phyloP scores from a whole-genome alignment of 2,329 filamentous ascomycete genomes.

The Neophaeococcomyces aloes region DNA sequence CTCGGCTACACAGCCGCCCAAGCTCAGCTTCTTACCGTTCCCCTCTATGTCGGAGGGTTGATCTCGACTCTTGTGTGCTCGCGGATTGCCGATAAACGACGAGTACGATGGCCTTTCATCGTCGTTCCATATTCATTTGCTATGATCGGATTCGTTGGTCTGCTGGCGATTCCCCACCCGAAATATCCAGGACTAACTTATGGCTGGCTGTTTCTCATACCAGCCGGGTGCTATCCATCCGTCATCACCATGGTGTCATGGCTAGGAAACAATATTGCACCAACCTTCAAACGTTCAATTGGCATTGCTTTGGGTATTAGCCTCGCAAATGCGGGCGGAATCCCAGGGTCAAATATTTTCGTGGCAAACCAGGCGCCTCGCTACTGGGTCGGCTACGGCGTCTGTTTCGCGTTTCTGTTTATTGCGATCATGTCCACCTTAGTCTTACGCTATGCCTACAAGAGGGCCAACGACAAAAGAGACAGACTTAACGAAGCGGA shows the following conservation, averaged over 20 bases:
- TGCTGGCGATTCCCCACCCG: no score
- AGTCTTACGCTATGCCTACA: no score
- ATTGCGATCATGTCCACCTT: no score
- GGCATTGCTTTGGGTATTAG: constrained; percentile 42
- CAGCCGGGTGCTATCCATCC: neutral
- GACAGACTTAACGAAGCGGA: no score
- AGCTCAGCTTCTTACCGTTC: constrained; percentile 30
- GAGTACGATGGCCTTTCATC: constrained; percentile 40
- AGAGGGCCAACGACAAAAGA: no score
- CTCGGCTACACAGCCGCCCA: constrained; percentile 29
- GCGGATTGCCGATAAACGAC: constrained; percentile 40
- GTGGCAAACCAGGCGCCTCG: constrained; percentile 23
- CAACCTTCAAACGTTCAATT: constrained; percentile 44
- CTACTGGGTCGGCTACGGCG: constrained; percentile 11
- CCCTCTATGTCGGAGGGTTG: constrained; percentile 30
- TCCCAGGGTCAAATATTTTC: constrained; percentile 28
- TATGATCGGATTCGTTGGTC: no score
- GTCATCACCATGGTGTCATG: constrained; percentile 24
- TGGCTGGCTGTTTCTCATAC: neutral
- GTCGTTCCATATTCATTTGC: constrained; percentile 24
- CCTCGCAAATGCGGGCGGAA: constrained; percentile 26
- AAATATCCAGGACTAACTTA: no score
- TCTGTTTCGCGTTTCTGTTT: neutral
- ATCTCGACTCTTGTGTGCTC: constrained; percentile 36
- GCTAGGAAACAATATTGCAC: constrained; percentile 43